Conservation (phyloP, 306 rosid genomes). For the Prunus kanzakura region DNA sequence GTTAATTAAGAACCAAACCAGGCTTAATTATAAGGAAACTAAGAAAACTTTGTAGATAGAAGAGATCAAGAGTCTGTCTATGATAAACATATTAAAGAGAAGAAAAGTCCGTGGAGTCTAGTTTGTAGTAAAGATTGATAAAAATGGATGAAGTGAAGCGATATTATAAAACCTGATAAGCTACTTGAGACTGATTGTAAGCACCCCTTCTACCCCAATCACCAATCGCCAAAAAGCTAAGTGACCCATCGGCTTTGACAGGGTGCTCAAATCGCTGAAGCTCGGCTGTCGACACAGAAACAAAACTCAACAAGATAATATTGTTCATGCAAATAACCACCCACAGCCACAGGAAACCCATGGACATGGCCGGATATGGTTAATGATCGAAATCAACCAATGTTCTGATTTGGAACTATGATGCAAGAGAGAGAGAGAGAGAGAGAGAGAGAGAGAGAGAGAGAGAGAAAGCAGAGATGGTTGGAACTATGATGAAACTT, state of each 20-base stretch:
- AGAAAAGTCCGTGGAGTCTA: background rate
- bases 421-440: background rate
- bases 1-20: too few species aligned
- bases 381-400: background rate
- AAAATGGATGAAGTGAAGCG: background rate
- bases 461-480: background rate
- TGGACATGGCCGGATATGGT: background rate
- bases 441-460: background rate
- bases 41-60: background rate
- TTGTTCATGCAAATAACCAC: background rate
- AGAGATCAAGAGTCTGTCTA: background rate
- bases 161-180: constrained; percentile 34
- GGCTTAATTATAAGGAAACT: background rate
- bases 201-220: constrained; percentile 68
- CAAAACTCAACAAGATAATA: background rate
- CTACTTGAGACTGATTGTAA: constrained; percentile 57
- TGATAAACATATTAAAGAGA: background rate
- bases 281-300: background rate
- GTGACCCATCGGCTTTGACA: constrained; percentile 41
- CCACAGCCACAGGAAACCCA: background rate
- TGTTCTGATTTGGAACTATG: background rate
- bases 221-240: constrained; percentile 61
- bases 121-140: background rate
- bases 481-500: background rate
- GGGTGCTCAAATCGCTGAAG: constrained; percentile 27